Evolutionary conservation across 148 eudicot species (phyloP), one percentile per base, ranked within the genome.

Genomic region (Suaeda aralocaspica): DNA sequence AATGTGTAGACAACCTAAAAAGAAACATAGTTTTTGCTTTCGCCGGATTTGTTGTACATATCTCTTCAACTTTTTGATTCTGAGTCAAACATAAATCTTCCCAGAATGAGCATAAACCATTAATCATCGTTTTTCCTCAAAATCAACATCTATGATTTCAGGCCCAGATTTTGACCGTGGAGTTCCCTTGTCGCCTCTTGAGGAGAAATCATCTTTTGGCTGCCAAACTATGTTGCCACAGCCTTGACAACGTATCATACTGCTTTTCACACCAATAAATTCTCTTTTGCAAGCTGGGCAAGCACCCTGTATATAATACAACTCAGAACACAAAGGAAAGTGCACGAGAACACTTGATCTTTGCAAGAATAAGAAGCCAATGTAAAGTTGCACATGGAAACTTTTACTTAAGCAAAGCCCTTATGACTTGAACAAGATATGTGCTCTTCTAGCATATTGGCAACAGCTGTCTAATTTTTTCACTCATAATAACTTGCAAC

Each of bases 211-310:
- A 12, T 83, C 88, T 68, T 92, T 79, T 33, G 97, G 96, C 75
- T 92, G 97, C 97, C 97, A 92, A 52, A 92, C 96, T 11, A 79
- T 78, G 81, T 87, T 92, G 51, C 97, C 87, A 60, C 97, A 92
- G 48, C 84, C 86, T 28, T 79, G 59, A 74, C 97, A 92, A 25
- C 92, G 87, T 52, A 92, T 79, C 19, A 79, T 82, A 75, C 83
- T 88, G 78, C 44, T 81, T 76, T 84, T 87, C 67, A 73, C 64
- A 25, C 93, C 93, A 16, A 81, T 77, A 76, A 94, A 94, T 64
- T 84, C 88, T 74, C 85, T 89, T 84, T 82, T 91, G 78, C 99
- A 95, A 52, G 97, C 82, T 19, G 99, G 99, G 87, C 97, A 95
- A 63, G 84, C 76, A n/a, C 99, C 99, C 99, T 91, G 86, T 59